Evolutionary conservation across 352 stramenopile genomes (phyloP), one percentile per base, ranked within the genome.

Genomic region (Phytophthora kernoviae): DNA sequence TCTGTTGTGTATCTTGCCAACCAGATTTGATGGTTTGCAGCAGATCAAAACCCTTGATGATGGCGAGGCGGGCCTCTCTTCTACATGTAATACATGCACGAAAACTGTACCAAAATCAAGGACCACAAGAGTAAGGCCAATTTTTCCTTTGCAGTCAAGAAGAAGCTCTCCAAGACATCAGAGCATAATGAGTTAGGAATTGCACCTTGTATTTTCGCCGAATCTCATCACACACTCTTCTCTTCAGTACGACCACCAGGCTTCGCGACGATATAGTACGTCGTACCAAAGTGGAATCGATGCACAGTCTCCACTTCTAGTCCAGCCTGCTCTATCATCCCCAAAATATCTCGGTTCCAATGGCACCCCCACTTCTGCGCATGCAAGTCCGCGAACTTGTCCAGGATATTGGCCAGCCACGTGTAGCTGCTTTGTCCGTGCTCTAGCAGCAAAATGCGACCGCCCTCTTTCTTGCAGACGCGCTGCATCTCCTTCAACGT

Each of bases 261-360:
- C 39, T 66, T 73, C 15, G 86, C 89, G 11, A 93, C 60, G 52
- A 96, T 93, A 73, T 93, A 91, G 71, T 96, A 96, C 14, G 96
- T 98, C 43, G 95, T 98, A 43, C 95, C 96, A 72, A 99, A 98
- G 69, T 99, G 95, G 75, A 96, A 98, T 33, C 87, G 90, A 52
- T 84, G 65, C 40, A 96, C 49, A 5, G 81, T 91, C 65, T 96
- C 87, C 14, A 98, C 52, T 32, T 96, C 65, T 14, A 98, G 77
- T 7, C 88, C 91, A 0, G 93, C 79, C 18, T 88, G 43, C 15
- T 91, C 57, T 17, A 98, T 72, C 33, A 99, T 79, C 10, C 62
- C 66, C 44, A 97, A 71, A 40, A 99, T 98, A 68, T 99, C 94
- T 42, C 94, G 75, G 72, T 99, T 99, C 93, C 93, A 99, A 44